Evolutionary conservation across 495 filamentous ascomycete genomes (phyloP), one percentile per base, ranked within the genome.

Genomic region (Xylaria scruposa): DNA sequence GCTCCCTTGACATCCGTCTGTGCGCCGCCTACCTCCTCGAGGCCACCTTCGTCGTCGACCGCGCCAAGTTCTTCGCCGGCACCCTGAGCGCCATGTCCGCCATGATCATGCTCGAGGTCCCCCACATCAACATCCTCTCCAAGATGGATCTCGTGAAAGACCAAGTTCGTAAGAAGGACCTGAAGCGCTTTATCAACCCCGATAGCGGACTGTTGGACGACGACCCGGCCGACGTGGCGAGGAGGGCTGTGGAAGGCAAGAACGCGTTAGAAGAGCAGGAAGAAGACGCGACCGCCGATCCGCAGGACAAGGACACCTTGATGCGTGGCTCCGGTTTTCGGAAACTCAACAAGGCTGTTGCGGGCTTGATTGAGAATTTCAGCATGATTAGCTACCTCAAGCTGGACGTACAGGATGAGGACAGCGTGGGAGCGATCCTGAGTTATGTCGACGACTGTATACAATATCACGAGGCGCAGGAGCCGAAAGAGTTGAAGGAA

Each of bases 371-470:
- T 69, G 96, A 98, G 81, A 94, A 92, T 80, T 99, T 97, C 81
- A 97, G 94, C 80, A 97, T 99, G 94, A 95, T 99, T 5, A 96
- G 91, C 24, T 99, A 96, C 78, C 83, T 98, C 49, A 91, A 94
- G 83, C 83, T 99, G 44, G 92, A 98, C 78, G 93, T 89, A 60
- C 92, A 95, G 75, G 91, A 97, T 74, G 96, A 98, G 81, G 96
- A 99, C 73, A 98, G 95, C 78, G 92, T 99, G 10, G 90, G 88
- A 4, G 90, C 90, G 9, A 90, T 98, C n/a, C 79, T 99, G 72
- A 98, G 95, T 84, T 95, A 98, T 77, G 97, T 99, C 74, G 96
- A 99, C 72, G 95, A 99, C 84, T 91, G 92, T 6, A 95, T 97
- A 72, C 97, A 98, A 73, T 99, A 89, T 81, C 94, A 97, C 77